A percentile compares a stretch with the other conserved stretches of the same genome.
Evolutionary conservation across 2,329 filamentous ascomycete species (phyloP).

Genomic region (Fusarium lyarnte): DNA sequence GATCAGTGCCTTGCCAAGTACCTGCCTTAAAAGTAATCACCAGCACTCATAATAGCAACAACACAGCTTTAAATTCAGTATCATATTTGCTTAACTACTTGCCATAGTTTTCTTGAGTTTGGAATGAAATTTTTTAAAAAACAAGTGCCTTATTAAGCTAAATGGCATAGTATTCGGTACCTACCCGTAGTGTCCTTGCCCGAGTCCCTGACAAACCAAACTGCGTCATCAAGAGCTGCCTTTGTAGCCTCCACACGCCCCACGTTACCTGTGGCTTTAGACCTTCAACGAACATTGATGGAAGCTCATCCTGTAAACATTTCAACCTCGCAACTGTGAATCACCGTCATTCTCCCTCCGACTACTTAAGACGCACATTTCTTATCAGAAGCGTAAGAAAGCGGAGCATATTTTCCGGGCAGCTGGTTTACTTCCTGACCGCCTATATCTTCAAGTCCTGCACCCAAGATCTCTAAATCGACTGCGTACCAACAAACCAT

Average conservation of each 20-base stretch:
- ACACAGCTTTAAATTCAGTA: neutral
- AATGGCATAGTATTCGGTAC: neutral
- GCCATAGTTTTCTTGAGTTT: neutral
- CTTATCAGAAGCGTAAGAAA: neutral
- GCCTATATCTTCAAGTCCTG: conserved; percentile 5
- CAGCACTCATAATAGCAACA: neutral
- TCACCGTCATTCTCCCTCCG: neutral
- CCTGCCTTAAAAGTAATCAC: neutral
- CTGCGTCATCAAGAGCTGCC: conserved; percentile 51
- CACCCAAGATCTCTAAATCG: conserved; percentile 5
- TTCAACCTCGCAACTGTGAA: conserved; percentile 1
- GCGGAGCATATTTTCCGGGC: neutral
- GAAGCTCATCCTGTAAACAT: conserved; percentile 19
- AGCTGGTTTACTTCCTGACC: conserved; percentile 24
- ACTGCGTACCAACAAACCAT: neutral
- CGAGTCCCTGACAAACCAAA: conserved; percentile 34
- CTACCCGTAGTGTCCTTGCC: neutral
- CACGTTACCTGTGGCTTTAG: conserved; percentile 28
- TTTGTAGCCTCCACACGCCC: conserved; percentile 37
- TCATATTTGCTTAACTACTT: neutral
- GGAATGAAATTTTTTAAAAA: neutral
- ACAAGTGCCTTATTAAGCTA: neutral
- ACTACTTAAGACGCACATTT: neutral
- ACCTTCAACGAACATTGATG: conserved; percentile 20
- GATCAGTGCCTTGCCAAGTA: neutral